phyloP scores from a whole-genome alignment of 441 rosid species.

The Viola pubescens region DNA sequence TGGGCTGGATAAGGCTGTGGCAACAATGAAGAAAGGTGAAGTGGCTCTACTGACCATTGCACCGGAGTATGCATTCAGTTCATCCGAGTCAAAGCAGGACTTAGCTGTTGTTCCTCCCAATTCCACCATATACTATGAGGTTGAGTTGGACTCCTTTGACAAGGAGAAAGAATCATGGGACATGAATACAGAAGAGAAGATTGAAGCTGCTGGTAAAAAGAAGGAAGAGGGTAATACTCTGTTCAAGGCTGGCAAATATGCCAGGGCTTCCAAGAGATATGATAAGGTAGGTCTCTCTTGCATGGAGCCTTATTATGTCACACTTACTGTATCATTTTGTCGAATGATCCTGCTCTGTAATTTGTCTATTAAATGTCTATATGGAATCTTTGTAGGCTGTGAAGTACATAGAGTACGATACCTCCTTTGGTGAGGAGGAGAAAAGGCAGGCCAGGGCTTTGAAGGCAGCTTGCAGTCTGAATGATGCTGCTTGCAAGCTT shows the following conservation, averaged over 20 bases:
- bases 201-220: slow-evolving; percentile 63
- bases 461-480: slow-evolving; percentile 62
- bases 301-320: no score
- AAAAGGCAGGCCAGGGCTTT: slow-evolving; percentile 53
- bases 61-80: slow-evolving; percentile 74
- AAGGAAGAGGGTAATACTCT: slow-evolving; percentile 65
- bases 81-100: slow-evolving; percentile 52
- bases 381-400: slow-evolving; percentile 18
- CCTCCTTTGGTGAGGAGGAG: slow-evolving; percentile 58
- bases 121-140: slow-evolving; percentile 53
- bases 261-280: slow-evolving; percentile 64
- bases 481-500: slow-evolving; percentile 75
- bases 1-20: slow-evolving; percentile 72
- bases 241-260: slow-evolving; percentile 64
- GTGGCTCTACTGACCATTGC: slow-evolving; percentile 53
- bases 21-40: slow-evolving; percentile 82
- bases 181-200: slow-evolving; percentile 62
- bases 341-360: background rate
- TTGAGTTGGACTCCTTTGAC: slow-evolving; percentile 42
- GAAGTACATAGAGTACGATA: slow-evolving; percentile 53
- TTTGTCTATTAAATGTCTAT: background rate
- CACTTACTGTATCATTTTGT: background rate
- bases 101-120: slow-evolving; percentile 65
- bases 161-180: slow-evolving; percentile 88
- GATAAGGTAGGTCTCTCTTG: slow-evolving; percentile 48